Evolutionary conservation across 129 eudicot genomes (phyloP).

Genomic region (Glebionis coronaria): DNA sequence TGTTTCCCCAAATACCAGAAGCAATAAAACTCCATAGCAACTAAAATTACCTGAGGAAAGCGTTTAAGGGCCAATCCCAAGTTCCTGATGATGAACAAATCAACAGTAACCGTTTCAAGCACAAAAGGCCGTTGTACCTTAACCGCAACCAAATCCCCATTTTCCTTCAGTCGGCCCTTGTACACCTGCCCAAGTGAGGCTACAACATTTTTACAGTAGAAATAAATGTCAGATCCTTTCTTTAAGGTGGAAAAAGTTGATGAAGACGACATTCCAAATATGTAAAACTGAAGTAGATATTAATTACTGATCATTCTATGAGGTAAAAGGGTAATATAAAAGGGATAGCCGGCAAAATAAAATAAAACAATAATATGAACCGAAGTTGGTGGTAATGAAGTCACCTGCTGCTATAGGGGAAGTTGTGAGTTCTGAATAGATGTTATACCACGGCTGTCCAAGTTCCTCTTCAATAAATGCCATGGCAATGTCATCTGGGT

Average conservation of each 20-base stretch:
- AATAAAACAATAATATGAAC: background rate
- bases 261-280: no score
- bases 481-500: constrained; percentile 99
- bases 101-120: constrained; percentile 95
- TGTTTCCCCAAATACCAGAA: constrained; percentile 11
- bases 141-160: constrained; percentile 99
- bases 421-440: constrained; percentile 94
- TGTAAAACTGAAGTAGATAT: background rate
- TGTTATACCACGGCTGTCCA: constrained; percentile 85
- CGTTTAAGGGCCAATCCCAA: constrained; percentile 88
- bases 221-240: constrained; percentile 5
- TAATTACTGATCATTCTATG: background rate
- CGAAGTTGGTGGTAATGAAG: constrained; percentile 21
- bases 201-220: constrained; percentile 36
- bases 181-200: constrained; percentile 99
- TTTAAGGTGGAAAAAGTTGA: constrained; percentile 1
- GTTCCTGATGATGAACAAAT: constrained; percentile 81
- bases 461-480: constrained; percentile 94
- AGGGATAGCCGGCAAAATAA: no score
- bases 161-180: constrained; percentile 95
- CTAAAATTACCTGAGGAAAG: constrained; percentile 77
- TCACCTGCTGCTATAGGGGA: constrained; percentile 99
- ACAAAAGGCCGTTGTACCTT: constrained; percentile 99
- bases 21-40: constrained; percentile 1
- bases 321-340: background rate